Base-by-base conservation (phyloP, 2,329 filamentous ascomycete species). In the Cercospora janseana region DNA sequence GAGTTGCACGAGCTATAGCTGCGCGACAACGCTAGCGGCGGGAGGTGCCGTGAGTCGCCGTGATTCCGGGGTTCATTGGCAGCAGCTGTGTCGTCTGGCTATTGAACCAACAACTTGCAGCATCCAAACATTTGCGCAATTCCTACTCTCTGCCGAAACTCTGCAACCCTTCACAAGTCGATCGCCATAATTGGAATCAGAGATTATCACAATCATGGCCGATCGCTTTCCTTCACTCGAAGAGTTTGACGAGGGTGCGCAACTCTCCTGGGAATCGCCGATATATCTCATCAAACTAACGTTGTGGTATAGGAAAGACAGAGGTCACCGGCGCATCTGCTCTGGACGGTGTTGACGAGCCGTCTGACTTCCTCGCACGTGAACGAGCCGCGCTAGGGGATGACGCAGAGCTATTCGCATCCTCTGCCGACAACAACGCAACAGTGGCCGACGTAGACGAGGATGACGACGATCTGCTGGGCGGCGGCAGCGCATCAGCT, bases 341-440 rank as follows among this genome's bases (percentile, higher is more conserved):
- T 54, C 70, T 75, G 51, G 70, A 76, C 53, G 70, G 73, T 49
- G 70, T 81, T 28, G 75, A 78, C 56, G 83, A 85, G 24, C 77
- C 81, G 56, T 83, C 88, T 65, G 89, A 95, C 72, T 97, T 98
- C 70, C 82, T 97, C 41, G 84, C 88, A 56, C 88, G 92, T 61
- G 93, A 98, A 75, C 88, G 90, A 66, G 93, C 90, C 55, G 73
- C 86, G 13, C 82, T 98, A 6, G 93, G 93, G 59, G 93, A 95
- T 57, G 93, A 97, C 70, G 93, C 93, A 54, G 81, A 90, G 63
- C 87, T 91, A 75, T 98, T 98, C 70, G 79, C 86, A 57, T 87
- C 87, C 24, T 79, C 82, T 54, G 83, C 85, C 65, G 88, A 95
- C 70, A 75, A 75, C 67, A 75, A 79, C 51, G 78, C 79, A 49